phyloP scores from a whole-genome alignment of 2,329 filamentous ascomycete species.

The Alternaria arbusti region DNA sequence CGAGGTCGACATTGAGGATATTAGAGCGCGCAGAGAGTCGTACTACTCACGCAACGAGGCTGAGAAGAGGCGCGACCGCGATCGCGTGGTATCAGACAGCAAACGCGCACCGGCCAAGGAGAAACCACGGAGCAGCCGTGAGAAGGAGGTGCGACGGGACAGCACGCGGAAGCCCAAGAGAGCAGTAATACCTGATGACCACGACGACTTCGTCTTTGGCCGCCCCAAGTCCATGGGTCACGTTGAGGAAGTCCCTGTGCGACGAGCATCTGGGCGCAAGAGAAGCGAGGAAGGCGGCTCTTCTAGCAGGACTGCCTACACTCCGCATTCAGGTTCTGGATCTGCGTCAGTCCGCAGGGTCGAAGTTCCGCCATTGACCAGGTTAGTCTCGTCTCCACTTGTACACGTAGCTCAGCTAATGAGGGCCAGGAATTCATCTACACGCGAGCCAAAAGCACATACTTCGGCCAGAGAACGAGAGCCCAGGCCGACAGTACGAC shows the following conservation, averaged over 20 bases:
- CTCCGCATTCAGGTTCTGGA: conserved; percentile 41
- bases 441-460: conserved; percentile 40
- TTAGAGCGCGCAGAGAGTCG: conserved; percentile 46
- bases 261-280: conserved; percentile 34
- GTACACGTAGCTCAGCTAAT: conserved; percentile 23
- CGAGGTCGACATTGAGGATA: conserved; percentile 50
- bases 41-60: conserved; percentile 47
- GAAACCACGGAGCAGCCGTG: conserved; percentile 34
- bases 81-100: conserved; percentile 43
- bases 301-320: conserved; percentile 43
- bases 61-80: conserved; percentile 36
- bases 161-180: conserved; percentile 37
- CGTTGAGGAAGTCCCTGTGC: conserved; percentile 37
- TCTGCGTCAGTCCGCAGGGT: conserved; percentile 38
- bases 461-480: conserved; percentile 31
- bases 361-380: conserved; percentile 40
- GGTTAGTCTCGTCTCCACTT: conserved; percentile 25
- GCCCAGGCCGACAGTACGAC: conserved; percentile 38
- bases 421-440: conserved; percentile 33
- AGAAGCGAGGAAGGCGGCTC: conserved; percentile 44
- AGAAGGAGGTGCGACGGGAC: conserved; percentile 38
- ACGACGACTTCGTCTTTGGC: conserved; percentile 43
- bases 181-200: conserved; percentile 28
- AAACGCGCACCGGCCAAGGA: conserved; percentile 35
- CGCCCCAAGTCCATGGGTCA: conserved; percentile 35